Evolutionary conservation across 2,329 filamentous ascomycete genomes (phyloP).

Genomic region (Anthostomella pinea): DNA sequence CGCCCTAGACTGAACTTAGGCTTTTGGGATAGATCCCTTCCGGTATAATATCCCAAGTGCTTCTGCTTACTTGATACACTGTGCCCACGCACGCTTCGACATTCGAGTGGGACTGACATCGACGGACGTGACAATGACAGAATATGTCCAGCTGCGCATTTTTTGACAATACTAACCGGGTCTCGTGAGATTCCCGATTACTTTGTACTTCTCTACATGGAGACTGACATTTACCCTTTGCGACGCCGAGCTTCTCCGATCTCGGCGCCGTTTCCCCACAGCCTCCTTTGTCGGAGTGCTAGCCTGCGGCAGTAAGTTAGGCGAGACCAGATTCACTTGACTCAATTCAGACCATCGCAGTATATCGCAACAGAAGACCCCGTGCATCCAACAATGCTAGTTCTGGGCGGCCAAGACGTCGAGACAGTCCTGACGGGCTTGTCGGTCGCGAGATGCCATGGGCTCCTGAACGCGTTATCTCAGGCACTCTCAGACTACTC

Average conservation of each 20-base stretch:
- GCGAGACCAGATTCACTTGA: neutral
- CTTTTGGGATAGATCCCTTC: too few species aligned
- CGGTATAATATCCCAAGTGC: too few species aligned
- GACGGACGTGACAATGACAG: too few species aligned
- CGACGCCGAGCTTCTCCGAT: neutral
- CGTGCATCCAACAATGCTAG: slow-evolving; percentile 3
- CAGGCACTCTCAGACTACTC: slow-evolving; percentile 2
- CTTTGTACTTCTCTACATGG: too few species aligned
- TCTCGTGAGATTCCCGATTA: too few species aligned
- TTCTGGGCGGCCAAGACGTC: slow-evolving; percentile 1
- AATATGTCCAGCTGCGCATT: neutral
- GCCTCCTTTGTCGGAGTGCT: neutral
- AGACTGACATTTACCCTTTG: too few species aligned
- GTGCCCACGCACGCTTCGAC: too few species aligned
- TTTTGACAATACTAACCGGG: neutral
- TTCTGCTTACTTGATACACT: too few species aligned
- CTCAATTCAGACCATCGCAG: too few species aligned
- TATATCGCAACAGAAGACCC: too few species aligned
- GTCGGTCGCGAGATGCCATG: neutral
- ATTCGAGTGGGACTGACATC: too few species aligned
- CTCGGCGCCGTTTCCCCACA: neutral
- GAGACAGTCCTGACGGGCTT: slow-evolving; percentile 1
- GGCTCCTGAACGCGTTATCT: slow-evolving; percentile 2
- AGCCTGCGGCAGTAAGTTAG: neutral
- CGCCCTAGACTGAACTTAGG: too few species aligned